Evolutionary conservation across 805 yeast species (phyloP), one percentile per base, ranked within the genome.

Genomic region (Tetrapisispora arboricola): DNA sequence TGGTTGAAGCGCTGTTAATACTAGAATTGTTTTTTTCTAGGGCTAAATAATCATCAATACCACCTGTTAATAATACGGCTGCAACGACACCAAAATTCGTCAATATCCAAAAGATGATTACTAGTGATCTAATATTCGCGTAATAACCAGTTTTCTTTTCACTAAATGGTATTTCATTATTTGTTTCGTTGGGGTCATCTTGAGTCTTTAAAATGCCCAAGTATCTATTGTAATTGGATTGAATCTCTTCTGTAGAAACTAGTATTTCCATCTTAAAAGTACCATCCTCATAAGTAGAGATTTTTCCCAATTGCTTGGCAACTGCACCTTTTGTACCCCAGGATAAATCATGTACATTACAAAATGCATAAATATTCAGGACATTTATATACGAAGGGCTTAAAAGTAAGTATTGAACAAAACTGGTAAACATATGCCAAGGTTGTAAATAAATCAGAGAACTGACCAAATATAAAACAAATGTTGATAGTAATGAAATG

Each of bases 281-380:
- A 50, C 83, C 86, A 42, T 72, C 77, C 40, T 68, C 73, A 30
- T 72, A 70, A 3, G 84, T 71, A 53, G 80, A 84, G 19, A 95
- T 96, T 34, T 80, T 78, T 45, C 96, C 97, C 52, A 92, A 70
- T 74, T 94, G 64, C 68, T 75, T 56, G 35, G 76, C 72, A 10
- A 76, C 77, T 38, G 80, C 85, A 36, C 95, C 95, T 60, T 88
- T 85, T 4, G 95, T 90, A 59, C 97, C 97, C 97, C 97, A 90
- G 6, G 96, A 84, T 36, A 90, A 79, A 67, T 90, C 98, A 61
- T 90, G 95, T 45, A 90, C 81, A 63, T 90, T 90, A 68, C 96
- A 88, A 60, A 90, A 88, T 2, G 97, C 95, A 63, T 90, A 90
- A 46, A 90, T 90, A 61, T 86, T 87, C 57, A 90, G 68, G 40